Conservation (phyloP, 495 filamentous ascomycete species). For the Penicillium canariense region DNA sequence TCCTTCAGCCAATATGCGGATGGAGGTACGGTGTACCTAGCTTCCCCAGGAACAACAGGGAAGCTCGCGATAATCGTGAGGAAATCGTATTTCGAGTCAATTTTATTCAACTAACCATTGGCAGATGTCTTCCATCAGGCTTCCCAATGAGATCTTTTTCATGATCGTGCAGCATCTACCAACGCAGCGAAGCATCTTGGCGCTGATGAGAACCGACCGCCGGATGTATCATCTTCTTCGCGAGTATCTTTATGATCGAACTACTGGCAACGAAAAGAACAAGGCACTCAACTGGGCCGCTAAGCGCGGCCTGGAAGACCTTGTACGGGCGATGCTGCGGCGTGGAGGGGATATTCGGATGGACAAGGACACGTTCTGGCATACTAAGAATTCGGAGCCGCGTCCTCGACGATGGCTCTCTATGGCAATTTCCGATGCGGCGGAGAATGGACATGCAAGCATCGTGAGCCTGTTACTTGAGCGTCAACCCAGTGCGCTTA, state of each 20-base stretch:
- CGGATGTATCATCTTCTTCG: neutral
- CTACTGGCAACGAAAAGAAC: neutral
- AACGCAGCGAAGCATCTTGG: neutral
- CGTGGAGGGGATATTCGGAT: neutral
- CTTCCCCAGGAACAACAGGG: neutral
- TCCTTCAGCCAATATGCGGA: neutral
- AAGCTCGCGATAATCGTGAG: neutral
- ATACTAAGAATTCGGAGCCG: neutral
- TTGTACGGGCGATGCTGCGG: neutral
- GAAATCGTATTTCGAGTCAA: neutral
- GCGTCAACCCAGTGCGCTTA: neutral
- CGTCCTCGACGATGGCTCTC: neutral
- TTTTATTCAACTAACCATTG: neutral
- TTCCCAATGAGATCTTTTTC: constrained; percentile 1
- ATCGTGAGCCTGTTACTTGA: neutral
- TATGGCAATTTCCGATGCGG: neutral
- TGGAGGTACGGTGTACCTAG: neutral
- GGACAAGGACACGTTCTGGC: neutral
- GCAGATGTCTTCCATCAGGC: neutral
- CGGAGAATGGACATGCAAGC: neutral
- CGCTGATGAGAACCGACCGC: neutral
- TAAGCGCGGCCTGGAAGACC: neutral
- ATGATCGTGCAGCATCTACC: constrained; percentile 1
- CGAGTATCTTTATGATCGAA: neutral
- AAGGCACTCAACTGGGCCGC: neutral